These are phyloP conservation scores for Plenodomus biglobosus DNA, from an alignment of 2,329 filamentous ascomycete species.

Conservation along the genomic window DNA sequence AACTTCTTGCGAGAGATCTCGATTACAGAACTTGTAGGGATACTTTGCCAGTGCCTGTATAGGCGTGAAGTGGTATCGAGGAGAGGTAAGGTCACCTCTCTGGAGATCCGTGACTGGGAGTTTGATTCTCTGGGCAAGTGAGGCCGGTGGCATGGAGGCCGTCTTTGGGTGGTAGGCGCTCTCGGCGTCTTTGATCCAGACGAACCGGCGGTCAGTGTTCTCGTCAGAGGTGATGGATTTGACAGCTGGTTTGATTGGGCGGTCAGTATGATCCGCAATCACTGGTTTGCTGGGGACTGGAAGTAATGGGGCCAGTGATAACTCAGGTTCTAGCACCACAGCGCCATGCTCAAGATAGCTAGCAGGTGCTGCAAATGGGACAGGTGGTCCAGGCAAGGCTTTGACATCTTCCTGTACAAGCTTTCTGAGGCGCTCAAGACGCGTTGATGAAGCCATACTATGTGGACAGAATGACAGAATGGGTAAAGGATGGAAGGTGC, in stretches of 20 bases:
- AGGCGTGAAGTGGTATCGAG: constrained; percentile 44
- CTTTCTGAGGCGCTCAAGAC: constrained; percentile 27
- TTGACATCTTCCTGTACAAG: constrained; percentile 25
- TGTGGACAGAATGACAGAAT: not conserved
- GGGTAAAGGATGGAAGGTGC: not conserved
- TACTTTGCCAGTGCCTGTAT: constrained; percentile 58
- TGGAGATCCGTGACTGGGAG: constrained; percentile 20
- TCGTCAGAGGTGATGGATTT: not conserved
- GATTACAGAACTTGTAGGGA: constrained; percentile 61
- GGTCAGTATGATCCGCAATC: not conserved
- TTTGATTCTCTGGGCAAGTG: constrained; percentile 1
- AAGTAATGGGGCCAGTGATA: not conserved
- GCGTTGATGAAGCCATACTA: too few species aligned
- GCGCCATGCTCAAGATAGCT: constrained; percentile 25
- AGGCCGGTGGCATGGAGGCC: constrained; percentile 1
- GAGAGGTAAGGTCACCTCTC: constrained; percentile 37
- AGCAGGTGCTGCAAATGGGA: constrained; percentile 1
- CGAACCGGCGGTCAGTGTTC: constrained; percentile 22
- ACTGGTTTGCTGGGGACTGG: constrained; percentile 12
- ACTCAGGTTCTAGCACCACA: constrained; percentile 16
- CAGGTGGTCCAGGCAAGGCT: constrained; percentile 26
- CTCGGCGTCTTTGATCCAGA: constrained; percentile 23
- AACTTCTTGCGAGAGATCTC: constrained; percentile 50
- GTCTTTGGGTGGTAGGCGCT: constrained; percentile 31
- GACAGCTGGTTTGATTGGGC: constrained; percentile 1